Evolutionary conservation across 208 protist species (phyloP), one percentile per base, ranked within the genome.

Genomic region (Leishmania guyanensis): DNA sequence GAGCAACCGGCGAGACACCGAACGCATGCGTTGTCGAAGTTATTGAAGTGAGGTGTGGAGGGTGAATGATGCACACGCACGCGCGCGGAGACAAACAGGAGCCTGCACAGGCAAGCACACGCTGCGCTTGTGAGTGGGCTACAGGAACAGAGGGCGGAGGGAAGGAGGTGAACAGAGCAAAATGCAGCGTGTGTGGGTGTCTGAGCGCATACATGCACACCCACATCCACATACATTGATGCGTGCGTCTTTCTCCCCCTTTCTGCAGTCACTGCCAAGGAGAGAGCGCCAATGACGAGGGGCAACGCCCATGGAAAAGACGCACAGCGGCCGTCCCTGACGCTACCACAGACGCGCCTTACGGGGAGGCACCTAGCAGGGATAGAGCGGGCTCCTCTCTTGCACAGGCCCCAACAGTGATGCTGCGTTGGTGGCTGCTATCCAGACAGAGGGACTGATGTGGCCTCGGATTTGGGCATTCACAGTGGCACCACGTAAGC

Each of bases 1-100:
- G 36, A 56, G 53, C 16, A 76, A 64, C 5, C 66, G 75, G 14
- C 75, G 72, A 20, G 70, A 79, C 22, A 53, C 77, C 46, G 29
- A 3, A 22, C 73, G 72, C 60, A 79, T 26, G 17, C 68, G 43
- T 53, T 22, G 43, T 8, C 68, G 26, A 72, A 48, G 33, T 22
- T 72, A 26, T 33, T 53, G 9, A 48, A 14, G 68, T n/a, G 4
- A 72, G 20, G 68, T 43, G 43, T 26, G 20, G 20, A 71, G 46
- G 68, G 43, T 72, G 68, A 53, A 50, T 22, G 5, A 72, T 53
- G 36, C 22, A 16, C 33, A 51, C 68, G 22, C 17, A 50, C 46
- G 43, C 43, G 53, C 22, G 29, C 46, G 58, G 58, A 48, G 3
- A 71, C 68, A 60, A 60, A 3, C 10, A 43, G 36, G 66, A 20